Evolutionary conservation across 352 stramenopile genomes (phyloP), one percentile per base, ranked within the genome.

Genomic region (Pseudoperonospora humuli): DNA sequence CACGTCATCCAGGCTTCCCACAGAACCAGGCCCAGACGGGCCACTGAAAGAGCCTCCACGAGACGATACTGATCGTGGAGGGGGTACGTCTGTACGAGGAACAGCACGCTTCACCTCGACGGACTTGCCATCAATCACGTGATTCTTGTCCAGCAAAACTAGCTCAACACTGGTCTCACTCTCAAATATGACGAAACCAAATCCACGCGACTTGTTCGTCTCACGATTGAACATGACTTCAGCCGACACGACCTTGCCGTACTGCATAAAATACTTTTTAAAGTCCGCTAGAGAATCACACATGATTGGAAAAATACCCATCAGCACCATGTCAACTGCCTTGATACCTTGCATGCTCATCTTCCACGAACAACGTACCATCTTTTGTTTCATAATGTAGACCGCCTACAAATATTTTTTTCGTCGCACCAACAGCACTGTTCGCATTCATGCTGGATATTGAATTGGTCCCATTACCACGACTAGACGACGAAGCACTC

Each of bases 191-290:
- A 97, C 87, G 65, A 97, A 97, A 5, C 88, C 88, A 69, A 97
- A 96, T 46, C 87, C 88, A 34, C 87, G 66, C 18, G 83, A 96
- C 51, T 97, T 97, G 78, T 96, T 95, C 15, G 88, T 97, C 54
- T 97, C 88, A 26, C 87, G 76, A 46, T 97, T 97, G 64, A 96
- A 96, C 88, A 97, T 97, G 21, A 97, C 87, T 61, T 97, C 87
- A 26, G 84, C 85, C 5, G 80, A 95, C 45, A 95, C 66, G n/a
- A 97, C 86, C 41, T 93, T 94, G 40, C 88, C 88, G 42, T 87
- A 97, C 54, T 96, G 82, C 52, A 84, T 64, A 70, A 97, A 97
- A 66, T 96, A 97, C 49, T 84, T 79, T 46, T 87, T 84, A 50
- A 97, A 96, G 25, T 93, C 84, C 32, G 68, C 84, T 93, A 45